Evolutionary conservation across 2,329 filamentous ascomycete species (phyloP).

Genomic region (Paecilomyces fulvus): DNA sequence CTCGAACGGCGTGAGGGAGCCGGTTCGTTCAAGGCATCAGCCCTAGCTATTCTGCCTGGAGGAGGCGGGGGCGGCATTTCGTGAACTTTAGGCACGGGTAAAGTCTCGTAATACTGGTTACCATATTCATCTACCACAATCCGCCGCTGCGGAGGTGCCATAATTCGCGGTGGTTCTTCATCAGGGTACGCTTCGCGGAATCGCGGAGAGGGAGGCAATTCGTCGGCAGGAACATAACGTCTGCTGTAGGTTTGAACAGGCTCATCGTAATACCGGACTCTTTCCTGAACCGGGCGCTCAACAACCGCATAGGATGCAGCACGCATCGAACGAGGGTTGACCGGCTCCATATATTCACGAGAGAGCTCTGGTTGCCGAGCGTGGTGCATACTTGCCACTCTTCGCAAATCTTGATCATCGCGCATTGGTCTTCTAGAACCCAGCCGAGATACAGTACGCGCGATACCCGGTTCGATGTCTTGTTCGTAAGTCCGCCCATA

Average conservation of each 20-base stretch:
- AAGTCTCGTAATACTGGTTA: conserved; percentile 62
- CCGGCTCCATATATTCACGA: conserved; percentile 36
- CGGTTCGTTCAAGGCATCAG: conserved; percentile 27
- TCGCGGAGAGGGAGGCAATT: conserved; percentile 26
- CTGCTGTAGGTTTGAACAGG: conserved; percentile 21
- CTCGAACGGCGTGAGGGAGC: conserved; percentile 21
- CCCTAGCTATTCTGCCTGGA: conserved; percentile 21
- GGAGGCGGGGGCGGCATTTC: conserved; percentile 23
- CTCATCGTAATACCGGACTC: conserved; percentile 33
- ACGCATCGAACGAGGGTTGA: conserved; percentile 26
- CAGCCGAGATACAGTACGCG: conserved; percentile 33
- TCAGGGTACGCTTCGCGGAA: conserved; percentile 36
- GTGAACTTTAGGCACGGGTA: conserved; percentile 30
- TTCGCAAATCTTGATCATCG: conserved; percentile 38
- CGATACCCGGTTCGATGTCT: conserved; percentile 24
- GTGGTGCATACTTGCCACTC: conserved; percentile 40
- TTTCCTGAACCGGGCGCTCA: conserved; percentile 29
- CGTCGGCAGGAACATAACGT: conserved; percentile 28
- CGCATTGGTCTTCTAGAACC: conserved; percentile 27
- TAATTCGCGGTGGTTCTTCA: conserved; percentile 35
- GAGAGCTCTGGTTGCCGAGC: conserved; percentile 33
- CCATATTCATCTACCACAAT: conserved; percentile 78
- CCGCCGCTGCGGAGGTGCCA: conserved; percentile 51
- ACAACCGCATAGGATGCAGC: conserved; percentile 33
- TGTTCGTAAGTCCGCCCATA: conserved; percentile 17